phyloP scores from a whole-genome alignment of 2,329 filamentous ascomycete genomes.

The Fusarium goolgardi region DNA sequence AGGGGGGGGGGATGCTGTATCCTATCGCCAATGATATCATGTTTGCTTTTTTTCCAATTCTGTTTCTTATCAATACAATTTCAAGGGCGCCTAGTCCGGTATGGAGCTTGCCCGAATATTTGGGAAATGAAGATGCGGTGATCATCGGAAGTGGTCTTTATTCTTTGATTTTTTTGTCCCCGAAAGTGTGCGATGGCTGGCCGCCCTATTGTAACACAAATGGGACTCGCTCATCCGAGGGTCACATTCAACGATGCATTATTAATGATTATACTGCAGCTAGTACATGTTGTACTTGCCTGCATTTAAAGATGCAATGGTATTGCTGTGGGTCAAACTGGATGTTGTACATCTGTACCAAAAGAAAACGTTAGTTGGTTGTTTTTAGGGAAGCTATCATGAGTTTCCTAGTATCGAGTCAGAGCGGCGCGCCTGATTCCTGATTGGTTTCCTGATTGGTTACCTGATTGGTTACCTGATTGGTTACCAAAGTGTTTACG shows the following conservation, averaged over 20 bases:
- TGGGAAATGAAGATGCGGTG: constrained; percentile 11
- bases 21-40: neutral
- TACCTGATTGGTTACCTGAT: no score
- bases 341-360: constrained; percentile 1
- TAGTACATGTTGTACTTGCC: neutral
- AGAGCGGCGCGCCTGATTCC: neutral
- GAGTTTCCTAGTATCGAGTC: neutral
- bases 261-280: neutral
- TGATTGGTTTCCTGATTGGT: no score
- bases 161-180: neutral
- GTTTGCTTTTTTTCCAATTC: constrained; percentile 1
- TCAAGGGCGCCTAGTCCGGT: neutral
- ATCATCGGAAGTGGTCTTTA: neutral
- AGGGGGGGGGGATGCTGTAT: neutral
- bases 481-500: neutral
- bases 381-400: constrained; percentile 16
- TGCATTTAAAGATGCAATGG: neutral
- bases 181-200: neutral
- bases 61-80: neutral
- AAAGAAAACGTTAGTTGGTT: neutral
- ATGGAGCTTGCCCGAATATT: neutral
- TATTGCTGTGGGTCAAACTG: constrained; percentile 3
- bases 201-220: neutral
- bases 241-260: constrained; percentile 1
- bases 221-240: neutral